Evolutionary conservation across 176 grass and related monocot genomes (phyloP).

Genomic region (Oryza punctata): DNA sequence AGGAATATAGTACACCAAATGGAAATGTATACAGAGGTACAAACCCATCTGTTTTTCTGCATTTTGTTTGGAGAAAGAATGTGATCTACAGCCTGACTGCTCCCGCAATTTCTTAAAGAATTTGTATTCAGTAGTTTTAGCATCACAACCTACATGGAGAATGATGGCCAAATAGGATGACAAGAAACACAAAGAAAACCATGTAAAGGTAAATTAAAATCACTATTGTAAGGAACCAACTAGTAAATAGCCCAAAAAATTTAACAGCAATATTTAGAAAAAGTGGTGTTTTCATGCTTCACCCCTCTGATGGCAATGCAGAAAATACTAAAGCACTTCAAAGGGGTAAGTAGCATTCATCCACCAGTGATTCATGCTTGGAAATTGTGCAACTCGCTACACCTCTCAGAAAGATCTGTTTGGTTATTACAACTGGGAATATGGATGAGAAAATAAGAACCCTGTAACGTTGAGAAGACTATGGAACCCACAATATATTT

Average conservation of each 20-base stretch:
- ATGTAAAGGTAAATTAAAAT: background rate
- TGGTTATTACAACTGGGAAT: conserved; percentile 17
- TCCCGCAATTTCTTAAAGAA: conserved; percentile 70
- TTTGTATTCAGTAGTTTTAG: conserved; percentile 66
- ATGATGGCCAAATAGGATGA: conserved; percentile 31
- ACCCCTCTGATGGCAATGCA: background rate
- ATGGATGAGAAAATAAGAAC: conserved; percentile 14
- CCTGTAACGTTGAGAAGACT: background rate
- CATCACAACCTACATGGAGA: conserved; percentile 48
- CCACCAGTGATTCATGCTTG: background rate
- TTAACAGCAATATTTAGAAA: conserved; percentile 14
- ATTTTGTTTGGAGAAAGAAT: conserved; percentile 41
- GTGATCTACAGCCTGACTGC: conserved; percentile 44
- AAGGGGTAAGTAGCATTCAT: background rate
- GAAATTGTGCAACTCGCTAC: background rate
- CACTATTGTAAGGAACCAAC: background rate
- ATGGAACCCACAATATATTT: background rate
- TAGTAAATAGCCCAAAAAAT: background rate
- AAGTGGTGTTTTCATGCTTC: background rate
- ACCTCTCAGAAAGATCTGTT: background rate
- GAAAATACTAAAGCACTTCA: background rate
- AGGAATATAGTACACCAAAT: background rate
- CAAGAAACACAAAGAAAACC: conserved; percentile 1
- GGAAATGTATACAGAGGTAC: background rate
- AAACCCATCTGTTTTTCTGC: conserved; percentile 9